These are phyloP conservation scores for Xylariomycetidae sp. DNA, from an alignment of 2,329 filamentous ascomycete genomes.

Conservation along the genomic window DNA sequence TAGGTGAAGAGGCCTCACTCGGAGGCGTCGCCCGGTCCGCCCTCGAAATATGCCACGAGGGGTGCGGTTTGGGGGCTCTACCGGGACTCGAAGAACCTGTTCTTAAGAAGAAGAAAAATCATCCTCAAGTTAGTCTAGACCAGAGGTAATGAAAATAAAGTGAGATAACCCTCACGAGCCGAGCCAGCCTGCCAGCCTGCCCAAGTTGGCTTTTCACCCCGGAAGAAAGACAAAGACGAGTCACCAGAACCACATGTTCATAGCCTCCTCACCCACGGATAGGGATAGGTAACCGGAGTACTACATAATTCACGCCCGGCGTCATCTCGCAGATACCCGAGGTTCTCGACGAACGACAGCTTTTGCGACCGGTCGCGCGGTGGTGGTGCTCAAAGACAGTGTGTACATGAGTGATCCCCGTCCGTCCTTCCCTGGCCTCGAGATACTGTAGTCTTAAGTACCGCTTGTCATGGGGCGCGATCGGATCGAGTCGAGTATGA, in stretches of 20 bases:
- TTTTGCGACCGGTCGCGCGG: too few species aligned
- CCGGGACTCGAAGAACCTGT: slow-evolving; percentile 33
- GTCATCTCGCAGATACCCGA: slow-evolving; percentile 49
- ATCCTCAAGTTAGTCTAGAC: too few species aligned
- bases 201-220: too few species aligned
- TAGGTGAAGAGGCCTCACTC: slow-evolving; percentile 39
- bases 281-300: slow-evolving; percentile 48
- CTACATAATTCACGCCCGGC: slow-evolving; percentile 42
- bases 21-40: slow-evolving; percentile 35
- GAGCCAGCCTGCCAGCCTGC: too few species aligned
- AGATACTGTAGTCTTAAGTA: too few species aligned
- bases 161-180: background rate
- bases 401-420: too few species aligned
- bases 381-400: too few species aligned
- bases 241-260: slow-evolving; percentile 41
- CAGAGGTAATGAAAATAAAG: background rate
- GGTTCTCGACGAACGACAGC: slow-evolving; percentile 46
- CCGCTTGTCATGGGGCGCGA: too few species aligned
- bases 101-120: too few species aligned
- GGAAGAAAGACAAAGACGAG: too few species aligned
- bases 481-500: too few species aligned
- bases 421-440: too few species aligned
- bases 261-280: slow-evolving; percentile 33
- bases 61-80: slow-evolving; percentile 27
- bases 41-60: slow-evolving; percentile 33